Evolutionary conservation across 2,329 filamentous ascomycete species (phyloP).

Genomic region (Pyrenophora graminea): DNA sequence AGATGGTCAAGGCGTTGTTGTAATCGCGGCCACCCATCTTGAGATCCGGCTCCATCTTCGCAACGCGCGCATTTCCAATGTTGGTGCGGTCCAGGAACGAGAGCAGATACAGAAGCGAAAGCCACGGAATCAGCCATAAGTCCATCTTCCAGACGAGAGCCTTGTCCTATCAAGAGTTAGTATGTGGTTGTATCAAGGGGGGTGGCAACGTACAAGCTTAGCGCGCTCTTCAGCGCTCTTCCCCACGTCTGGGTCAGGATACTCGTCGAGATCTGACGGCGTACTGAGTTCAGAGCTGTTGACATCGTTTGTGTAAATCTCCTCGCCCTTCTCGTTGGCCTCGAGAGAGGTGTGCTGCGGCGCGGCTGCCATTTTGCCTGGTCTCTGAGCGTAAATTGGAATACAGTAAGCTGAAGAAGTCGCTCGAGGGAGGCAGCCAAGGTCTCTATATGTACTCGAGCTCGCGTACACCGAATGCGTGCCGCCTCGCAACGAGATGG

Average conservation of each 20-base stretch:
- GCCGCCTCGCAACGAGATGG: conserved; percentile 14
- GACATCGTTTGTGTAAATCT: conserved; percentile 32
- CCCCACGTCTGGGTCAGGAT: conserved; percentile 42
- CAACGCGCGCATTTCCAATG: conserved; percentile 53
- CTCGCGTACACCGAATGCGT: conserved; percentile 11
- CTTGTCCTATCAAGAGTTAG: conserved; percentile 38
- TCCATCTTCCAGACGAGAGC: conserved; percentile 51
- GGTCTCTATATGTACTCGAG: conserved; percentile 40
- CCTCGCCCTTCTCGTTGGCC: conserved; percentile 30
- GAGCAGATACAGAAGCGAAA: conserved; percentile 50
- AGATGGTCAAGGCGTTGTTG: conserved; percentile 66
- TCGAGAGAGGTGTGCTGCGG: conserved; percentile 30
- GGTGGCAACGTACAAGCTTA: conserved; percentile 29
- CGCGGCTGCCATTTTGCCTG: conserved; percentile 36
- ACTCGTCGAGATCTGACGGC: conserved; percentile 36
- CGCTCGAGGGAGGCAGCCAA: conserved; percentile 18
- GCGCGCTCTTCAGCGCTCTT: conserved; percentile 43
- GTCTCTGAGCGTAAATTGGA: conserved; percentile 15
- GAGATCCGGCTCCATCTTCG: conserved; percentile 36
- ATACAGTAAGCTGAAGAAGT: conserved; percentile 24
- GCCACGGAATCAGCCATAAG: conserved; percentile 47
- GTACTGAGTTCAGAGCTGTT: conserved; percentile 32
- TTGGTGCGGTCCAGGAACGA: conserved; percentile 47
- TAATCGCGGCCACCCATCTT: conserved; percentile 62
- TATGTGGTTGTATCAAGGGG: not conserved